phyloP scores from a whole-genome alignment of 2,329 filamentous ascomycete genomes.

The Trichoderma aggressivum region DNA sequence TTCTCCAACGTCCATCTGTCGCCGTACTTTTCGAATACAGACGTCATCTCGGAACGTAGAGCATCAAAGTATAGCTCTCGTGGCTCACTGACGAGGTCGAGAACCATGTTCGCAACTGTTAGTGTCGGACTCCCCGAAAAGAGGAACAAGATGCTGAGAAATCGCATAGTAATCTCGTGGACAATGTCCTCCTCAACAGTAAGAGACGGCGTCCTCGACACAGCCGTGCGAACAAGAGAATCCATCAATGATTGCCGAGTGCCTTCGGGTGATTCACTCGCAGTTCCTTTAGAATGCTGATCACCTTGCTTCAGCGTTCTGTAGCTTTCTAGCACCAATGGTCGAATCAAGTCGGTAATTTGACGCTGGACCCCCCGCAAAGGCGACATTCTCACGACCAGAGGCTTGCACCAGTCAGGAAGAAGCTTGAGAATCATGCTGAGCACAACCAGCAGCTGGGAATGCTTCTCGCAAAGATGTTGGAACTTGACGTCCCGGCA shows the following conservation, averaged over 20 bases:
- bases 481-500: not conserved
- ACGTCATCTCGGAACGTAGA: not conserved
- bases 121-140: not conserved
- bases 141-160: not conserved
- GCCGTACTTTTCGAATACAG: not conserved
- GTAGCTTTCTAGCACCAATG: not conserved
- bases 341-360: not conserved
- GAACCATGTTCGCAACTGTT: not conserved
- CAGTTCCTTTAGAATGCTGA: not conserved
- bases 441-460: not conserved
- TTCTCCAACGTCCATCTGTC: not conserved
- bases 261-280: not conserved
- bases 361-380: not conserved
- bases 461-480: not conserved
- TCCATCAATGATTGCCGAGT: not conserved
- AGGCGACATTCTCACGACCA: not conserved
- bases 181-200: not conserved
- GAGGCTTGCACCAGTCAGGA: not conserved
- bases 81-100: not conserved
- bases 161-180: not conserved
- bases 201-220: not conserved
- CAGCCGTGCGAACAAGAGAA: not conserved
- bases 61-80: not conserved
- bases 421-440: not conserved
- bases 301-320: not conserved